These are phyloP conservation scores for Trichomonas tenax DNA, from an alignment of 208 protist genomes.

Conservation along the genomic window DNA sequence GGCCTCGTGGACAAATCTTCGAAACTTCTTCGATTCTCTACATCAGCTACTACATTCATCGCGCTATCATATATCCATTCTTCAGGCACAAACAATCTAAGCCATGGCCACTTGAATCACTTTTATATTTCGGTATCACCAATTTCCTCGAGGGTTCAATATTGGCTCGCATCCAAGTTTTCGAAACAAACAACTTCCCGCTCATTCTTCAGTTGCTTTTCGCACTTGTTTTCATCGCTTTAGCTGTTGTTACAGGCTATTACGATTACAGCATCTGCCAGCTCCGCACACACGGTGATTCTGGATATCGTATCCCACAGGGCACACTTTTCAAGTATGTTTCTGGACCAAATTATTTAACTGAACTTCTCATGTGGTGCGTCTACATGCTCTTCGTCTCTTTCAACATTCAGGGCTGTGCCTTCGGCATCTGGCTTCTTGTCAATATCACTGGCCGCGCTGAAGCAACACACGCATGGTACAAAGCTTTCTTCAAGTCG, in stretches of 20 bases:
- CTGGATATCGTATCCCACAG: not conserved
- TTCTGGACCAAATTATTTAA: conserved; percentile 10
- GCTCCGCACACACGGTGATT: not conserved
- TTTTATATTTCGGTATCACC: not conserved
- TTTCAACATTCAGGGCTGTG: not conserved
- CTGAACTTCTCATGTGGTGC: not conserved
- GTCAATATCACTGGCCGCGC: not conserved
- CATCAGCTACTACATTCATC: not conserved
- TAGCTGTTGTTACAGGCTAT: not conserved
- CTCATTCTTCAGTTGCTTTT: not conserved
- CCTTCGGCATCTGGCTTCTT: not conserved
- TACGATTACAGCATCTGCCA: not conserved
- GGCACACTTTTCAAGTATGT: not conserved
- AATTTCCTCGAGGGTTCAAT: not conserved
- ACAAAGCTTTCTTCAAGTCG: not conserved
- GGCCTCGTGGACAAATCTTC: not conserved
- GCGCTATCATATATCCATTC: not conserved
- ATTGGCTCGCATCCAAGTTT: not conserved
- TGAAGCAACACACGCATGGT: not conserved
- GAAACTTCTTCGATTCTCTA: not conserved
- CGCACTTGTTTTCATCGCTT: not conserved
- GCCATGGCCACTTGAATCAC: conserved; percentile 13
- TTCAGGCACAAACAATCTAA: not conserved
- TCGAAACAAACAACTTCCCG: not conserved
- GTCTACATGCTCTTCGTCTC: not conserved